These are phyloP conservation scores for Fraxinus nigra DNA, from an alignment of 305 asterid species.

Conservation along the genomic window DNA sequence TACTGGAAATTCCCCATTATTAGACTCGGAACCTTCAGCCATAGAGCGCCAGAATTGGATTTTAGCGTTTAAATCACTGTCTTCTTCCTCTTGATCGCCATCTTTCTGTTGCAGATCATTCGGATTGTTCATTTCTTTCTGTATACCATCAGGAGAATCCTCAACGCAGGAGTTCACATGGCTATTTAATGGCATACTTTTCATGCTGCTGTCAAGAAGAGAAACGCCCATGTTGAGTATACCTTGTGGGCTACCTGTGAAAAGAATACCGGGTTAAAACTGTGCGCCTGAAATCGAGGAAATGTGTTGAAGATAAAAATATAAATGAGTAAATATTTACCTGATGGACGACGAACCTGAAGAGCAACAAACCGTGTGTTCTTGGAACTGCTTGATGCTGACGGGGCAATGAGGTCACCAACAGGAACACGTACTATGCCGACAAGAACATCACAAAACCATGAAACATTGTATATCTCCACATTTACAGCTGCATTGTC, in stretches of 20 bases:
- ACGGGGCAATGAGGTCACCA: conserved; percentile 37
- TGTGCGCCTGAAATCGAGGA: not conserved
- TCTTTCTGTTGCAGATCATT: not conserved
- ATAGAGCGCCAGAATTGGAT: conserved; percentile 39
- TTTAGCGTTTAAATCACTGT: conserved; percentile 18
- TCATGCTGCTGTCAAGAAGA: conserved; percentile 44
- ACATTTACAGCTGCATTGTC: conserved; percentile 42
- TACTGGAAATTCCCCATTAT: conserved; percentile 22
- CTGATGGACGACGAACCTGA: conserved; percentile 59
- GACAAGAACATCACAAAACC: conserved; percentile 62
- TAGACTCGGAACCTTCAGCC: conserved; percentile 34
- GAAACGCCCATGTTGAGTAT: conserved; percentile 66
- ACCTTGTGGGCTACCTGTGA: conserved; percentile 57
- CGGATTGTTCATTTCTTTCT: not conserved
- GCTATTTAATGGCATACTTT: conserved; percentile 35
- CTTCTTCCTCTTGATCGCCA: not conserved
- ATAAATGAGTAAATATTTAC: not conserved
- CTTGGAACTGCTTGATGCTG: conserved; percentile 22
- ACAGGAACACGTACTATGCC: conserved; percentile 55
- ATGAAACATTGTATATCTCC: conserved; percentile 55
- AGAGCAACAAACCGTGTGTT: conserved; percentile 50
- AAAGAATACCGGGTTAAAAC: not conserved
- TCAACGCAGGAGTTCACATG: not conserved
- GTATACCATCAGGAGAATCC: not conserved
- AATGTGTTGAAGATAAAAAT: not conserved